Percentiles rank a stretch among this genome's conserved stretches.
Conservation (phyloP, 225 moss, liverwort and hornwort genomes). For the Pleurozium schreberi region DNA sequence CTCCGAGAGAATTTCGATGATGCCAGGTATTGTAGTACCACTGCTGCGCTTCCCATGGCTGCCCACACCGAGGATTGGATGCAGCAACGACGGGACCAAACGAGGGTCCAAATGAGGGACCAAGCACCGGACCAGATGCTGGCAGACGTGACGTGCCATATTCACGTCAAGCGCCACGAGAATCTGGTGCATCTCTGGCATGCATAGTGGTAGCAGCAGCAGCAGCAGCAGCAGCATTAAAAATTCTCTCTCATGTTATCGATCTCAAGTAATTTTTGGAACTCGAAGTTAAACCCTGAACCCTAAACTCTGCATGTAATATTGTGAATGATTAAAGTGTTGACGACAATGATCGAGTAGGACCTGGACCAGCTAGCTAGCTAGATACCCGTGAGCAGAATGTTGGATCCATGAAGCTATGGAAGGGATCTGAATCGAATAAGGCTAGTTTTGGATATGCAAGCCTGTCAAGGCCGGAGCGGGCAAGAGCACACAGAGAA, state of each 20-base stretch:
- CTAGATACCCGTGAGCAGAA: neutral
- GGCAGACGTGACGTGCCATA: constrained; percentile 14
- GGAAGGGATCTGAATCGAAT: neutral
- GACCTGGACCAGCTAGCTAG: neutral
- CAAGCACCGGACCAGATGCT: neutral
- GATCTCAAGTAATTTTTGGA: neutral
- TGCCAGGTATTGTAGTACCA: neutral
- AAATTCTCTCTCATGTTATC: neutral
- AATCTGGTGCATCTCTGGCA: constrained; percentile 19
- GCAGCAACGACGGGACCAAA: neutral
- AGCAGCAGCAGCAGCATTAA: too few relatives aligned
- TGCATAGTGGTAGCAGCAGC: neutral
- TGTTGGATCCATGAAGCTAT: neutral
- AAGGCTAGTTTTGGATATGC: neutral
- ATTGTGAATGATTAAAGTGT: neutral
- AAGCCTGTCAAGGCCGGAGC: neutral
- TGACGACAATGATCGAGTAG: neutral
- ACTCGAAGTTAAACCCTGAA: neutral
- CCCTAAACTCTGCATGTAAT: neutral
- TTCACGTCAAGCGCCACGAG: constrained; percentile 3
- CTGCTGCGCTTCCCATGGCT: neutral
- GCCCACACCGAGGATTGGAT: constrained; percentile 4
- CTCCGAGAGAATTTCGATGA: neutral
- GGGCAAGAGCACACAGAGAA: neutral
- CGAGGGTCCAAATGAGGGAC: neutral